Percentiles rank a stretch among this genome's conserved stretches.
These are phyloP conservation scores for Aspergillus sparsus DNA, from an alignment of 495 filamentous ascomycete genomes.

Conservation along the genomic window DNA sequence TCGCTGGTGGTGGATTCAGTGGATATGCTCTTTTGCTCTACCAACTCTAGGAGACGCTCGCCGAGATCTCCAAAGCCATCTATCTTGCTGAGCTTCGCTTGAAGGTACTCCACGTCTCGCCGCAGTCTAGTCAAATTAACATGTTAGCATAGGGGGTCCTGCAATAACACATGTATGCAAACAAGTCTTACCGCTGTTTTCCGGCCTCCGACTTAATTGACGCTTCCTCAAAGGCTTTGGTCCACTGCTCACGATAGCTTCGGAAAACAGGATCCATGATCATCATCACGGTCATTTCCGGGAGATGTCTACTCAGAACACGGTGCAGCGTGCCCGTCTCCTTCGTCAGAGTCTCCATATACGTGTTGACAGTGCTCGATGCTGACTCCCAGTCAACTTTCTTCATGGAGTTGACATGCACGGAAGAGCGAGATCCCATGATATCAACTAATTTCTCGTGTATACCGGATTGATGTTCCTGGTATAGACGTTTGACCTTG, in stretches of 20 bases:
- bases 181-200: slow-evolving; percentile 65
- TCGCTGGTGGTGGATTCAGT: slow-evolving; percentile 14
- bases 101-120: slow-evolving; percentile 76
- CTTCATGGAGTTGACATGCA: slow-evolving; percentile 74
- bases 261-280: slow-evolving; percentile 92
- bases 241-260: slow-evolving; percentile 82
- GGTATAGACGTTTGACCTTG: slow-evolving; percentile 82
- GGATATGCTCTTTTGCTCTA: slow-evolving; percentile 57
- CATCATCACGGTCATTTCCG: slow-evolving; percentile 71
- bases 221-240: slow-evolving; percentile 69
- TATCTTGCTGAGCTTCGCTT: slow-evolving; percentile 70
- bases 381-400: slow-evolving; percentile 72
- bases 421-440: slow-evolving; percentile 76
- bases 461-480: slow-evolving; percentile 91
- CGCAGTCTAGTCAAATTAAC: slow-evolving; percentile 60
- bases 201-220: slow-evolving; percentile 65
- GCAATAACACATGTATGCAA: not conserved
- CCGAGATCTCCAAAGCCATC: slow-evolving; percentile 76
- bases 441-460: slow-evolving; percentile 96
- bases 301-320: slow-evolving; percentile 81
- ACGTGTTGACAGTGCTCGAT: slow-evolving; percentile 56
- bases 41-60: slow-evolving; percentile 64
- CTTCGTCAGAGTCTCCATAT: slow-evolving; percentile 89
- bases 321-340: slow-evolving; percentile 88
- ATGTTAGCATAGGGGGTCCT: slow-evolving; percentile 21